phyloP scores from a whole-genome alignment of 192 early-diverging fungal species.

The Chytriomyces hyalinus region DNA sequence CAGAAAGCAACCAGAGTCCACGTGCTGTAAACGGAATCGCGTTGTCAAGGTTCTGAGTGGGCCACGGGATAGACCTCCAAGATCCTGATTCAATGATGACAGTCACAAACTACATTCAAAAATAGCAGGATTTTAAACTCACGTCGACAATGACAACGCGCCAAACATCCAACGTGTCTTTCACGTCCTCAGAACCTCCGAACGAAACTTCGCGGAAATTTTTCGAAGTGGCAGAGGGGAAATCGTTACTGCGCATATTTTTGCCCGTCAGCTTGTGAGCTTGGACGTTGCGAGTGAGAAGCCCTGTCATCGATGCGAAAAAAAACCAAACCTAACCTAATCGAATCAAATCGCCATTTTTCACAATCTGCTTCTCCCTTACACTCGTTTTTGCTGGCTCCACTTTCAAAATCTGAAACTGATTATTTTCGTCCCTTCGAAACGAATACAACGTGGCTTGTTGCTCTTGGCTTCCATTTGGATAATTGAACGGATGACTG shows the following conservation, averaged over 20 bases:
- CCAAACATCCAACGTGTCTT: constrained; percentile 59
- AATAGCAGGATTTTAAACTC: background rate
- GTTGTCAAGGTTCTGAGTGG: constrained; percentile 66
- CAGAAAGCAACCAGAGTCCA: constrained; percentile 74
- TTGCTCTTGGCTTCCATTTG: constrained; percentile 91
- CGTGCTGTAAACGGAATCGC: constrained; percentile 79
- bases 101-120: background rate
- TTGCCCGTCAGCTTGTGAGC: constrained; percentile 5
- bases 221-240: constrained; percentile 5
- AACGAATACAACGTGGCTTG: constrained; percentile 83
- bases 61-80: background rate
- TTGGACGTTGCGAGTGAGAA: background rate
- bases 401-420: constrained; percentile 78
- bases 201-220: constrained; percentile 25
- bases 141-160: constrained; percentile 79
- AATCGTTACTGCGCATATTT: background rate
- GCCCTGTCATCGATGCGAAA: background rate
- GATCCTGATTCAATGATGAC: background rate
- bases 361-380: constrained; percentile 62
- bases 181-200: background rate
- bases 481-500: constrained; percentile 87
- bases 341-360: constrained; percentile 81
- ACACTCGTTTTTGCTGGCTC: constrained; percentile 33
- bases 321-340: constrained; percentile 49
- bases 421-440: constrained; percentile 92